Evolutionary conservation across 1,139 yeast genomes (phyloP), one percentile per base, ranked within the genome.

Genomic region (Pichia sp.): DNA sequence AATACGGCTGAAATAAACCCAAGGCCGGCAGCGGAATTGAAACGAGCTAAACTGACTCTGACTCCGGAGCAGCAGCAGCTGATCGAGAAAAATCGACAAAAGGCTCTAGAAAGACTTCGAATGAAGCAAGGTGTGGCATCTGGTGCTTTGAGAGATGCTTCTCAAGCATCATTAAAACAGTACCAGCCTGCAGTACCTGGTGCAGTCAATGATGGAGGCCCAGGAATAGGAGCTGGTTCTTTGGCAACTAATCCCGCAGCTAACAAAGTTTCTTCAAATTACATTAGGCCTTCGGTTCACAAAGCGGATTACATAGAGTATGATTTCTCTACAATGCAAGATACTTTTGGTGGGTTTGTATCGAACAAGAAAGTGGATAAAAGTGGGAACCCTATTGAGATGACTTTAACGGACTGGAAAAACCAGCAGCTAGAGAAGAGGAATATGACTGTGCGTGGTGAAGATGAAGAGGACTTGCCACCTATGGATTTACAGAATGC

Each of bases 281-380:
- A 57, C 54, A 58, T 67, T 43, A 57, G 65, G 56, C 83, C 83
- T 1, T 71, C 79, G 1, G 74, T 85, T 36, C 74, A 77, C 56
- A 80, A 78, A 50, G 73, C 77, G 46, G 90, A 90, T 66, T 95
- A 90, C 69, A 92, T 95, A 52, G 99, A 95, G 62, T 95, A 84
- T 70, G 96, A 95, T 70, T 81, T 95, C 62, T 81, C 97, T 3
- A 87, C 92, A 23, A 87, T 95, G 89, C 81, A 82, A 60, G 97
- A 95, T 66, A 75, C 90, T 1, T 80, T 82, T 63, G 98, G 97
- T 62, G 99, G 99, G 15, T 93, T 86, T 66, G 75, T 92, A 50
- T 75, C 78, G 6, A 82, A 77, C 36, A 52, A 49, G 30, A 45
- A 38, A 11, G n/a, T 56, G n/a, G 73, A 69, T 4, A 68, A 62